Evolutionary conservation across 2,329 filamentous ascomycete genomes (phyloP).

Genomic region (Exophiala mesophila): DNA sequence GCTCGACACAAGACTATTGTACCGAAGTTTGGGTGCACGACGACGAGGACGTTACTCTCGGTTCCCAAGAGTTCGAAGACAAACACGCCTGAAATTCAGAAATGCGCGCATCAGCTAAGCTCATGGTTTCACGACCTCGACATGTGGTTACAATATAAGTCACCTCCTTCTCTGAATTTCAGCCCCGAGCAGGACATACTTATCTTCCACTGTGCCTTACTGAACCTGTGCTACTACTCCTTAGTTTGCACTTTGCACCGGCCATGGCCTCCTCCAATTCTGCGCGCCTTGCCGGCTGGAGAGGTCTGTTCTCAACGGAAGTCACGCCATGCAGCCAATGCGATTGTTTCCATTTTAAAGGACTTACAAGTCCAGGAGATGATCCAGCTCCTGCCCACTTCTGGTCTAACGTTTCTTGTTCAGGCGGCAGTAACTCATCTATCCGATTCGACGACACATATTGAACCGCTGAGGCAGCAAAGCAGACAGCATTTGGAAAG

Average conservation of each 20-base stretch:
- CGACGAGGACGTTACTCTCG: slow-evolving; percentile 1
- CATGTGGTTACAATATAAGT: slow-evolving; percentile 1
- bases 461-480: neutral
- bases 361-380: slow-evolving; percentile 9
- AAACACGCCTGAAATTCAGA: neutral
- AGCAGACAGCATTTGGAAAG: slow-evolving; percentile 5
- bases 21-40: slow-evolving; percentile 6
- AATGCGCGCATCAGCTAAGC: slow-evolving; percentile 3
- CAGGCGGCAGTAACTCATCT: slow-evolving; percentile 6
- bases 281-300: neutral
- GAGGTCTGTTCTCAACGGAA: slow-evolving; percentile 11
- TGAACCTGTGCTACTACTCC: slow-evolving; percentile 91
- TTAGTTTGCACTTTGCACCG: slow-evolving; percentile 88
- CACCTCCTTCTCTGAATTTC: slow-evolving; percentile 4
- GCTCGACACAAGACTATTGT: slow-evolving; percentile 4
- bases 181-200: slow-evolving; percentile 8
- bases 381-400: slow-evolving; percentile 9
- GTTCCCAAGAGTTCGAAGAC: neutral
- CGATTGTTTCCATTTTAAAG: slow-evolving; percentile 4
- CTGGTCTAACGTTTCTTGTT: slow-evolving; percentile 5
- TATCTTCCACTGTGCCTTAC: slow-evolving; percentile 70
- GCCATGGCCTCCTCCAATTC: slow-evolving; percentile 52
- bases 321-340: slow-evolving; percentile 7
- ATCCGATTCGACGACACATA: slow-evolving; percentile 4
- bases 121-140: slow-evolving; percentile 4